Evolutionary conservation across 139 green algal species (phyloP).

Genomic region (Coelastrella sp.): DNA sequence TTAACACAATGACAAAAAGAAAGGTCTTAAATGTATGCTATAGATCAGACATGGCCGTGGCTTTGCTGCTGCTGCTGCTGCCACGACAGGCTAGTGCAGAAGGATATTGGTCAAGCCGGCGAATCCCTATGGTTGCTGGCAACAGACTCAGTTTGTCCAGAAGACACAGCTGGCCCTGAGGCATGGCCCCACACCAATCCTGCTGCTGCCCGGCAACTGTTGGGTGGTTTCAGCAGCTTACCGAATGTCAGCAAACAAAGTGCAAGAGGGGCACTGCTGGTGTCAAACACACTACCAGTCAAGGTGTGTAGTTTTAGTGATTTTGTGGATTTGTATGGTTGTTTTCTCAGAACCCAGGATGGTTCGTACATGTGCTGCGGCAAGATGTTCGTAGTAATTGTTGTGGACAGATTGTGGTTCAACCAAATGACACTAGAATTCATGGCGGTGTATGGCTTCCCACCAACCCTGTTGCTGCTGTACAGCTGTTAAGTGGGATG

Average conservation of each 20-base stretch:
- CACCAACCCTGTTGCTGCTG: slow-evolving; percentile 3
- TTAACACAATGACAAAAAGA: no score
- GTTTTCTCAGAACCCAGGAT: not conserved
- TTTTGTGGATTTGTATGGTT: not conserved
- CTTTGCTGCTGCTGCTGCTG: not conserved
- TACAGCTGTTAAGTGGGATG: not conserved
- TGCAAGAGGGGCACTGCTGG: slow-evolving; percentile 17
- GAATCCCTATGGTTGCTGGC: slow-evolving; percentile 33
- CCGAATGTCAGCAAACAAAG: not conserved
- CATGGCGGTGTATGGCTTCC: not conserved
- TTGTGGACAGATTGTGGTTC: not conserved
- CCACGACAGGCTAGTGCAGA: slow-evolving; percentile 2
- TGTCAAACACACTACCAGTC: slow-evolving; percentile 21
- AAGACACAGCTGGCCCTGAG: not conserved
- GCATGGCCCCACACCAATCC: not conserved
- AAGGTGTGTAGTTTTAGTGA: not conserved
- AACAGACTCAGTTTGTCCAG: slow-evolving; percentile 1
- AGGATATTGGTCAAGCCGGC: not conserved
- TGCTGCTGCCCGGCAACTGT: slow-evolving; percentile 18
- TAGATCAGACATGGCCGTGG: no score
- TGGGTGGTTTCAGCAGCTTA: slow-evolving; percentile 20
- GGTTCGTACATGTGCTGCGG: not conserved
- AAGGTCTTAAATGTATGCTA: no score
- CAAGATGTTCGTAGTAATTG: no score
- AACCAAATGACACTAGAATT: not conserved